phyloP scores from a whole-genome alignment of 371 early-diverging fungal species.

The Rhizomucor pusillus region DNA sequence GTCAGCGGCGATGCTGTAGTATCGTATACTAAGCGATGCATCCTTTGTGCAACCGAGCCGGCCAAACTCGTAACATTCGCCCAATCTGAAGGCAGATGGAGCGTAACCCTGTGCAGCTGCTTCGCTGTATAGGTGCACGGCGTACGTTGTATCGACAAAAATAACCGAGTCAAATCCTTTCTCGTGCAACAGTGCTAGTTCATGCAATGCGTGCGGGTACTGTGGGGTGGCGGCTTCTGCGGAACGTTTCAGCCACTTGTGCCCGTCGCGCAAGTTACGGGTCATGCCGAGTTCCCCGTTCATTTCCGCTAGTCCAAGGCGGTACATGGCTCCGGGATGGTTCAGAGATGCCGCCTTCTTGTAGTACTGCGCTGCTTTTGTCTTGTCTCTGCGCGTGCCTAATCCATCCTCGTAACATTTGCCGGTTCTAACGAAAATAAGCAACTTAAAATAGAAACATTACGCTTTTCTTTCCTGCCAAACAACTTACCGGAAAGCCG shows the following conservation, averaged over 20 bases:
- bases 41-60: conserved; percentile 65
- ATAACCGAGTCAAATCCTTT: conserved; percentile 68
- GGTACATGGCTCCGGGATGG: conserved; percentile 75
- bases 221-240: conserved; percentile 71
- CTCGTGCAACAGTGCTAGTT: conserved; percentile 73
- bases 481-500: conserved; percentile 49
- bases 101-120: conserved; percentile 64
- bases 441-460: conserved; percentile 5
- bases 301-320: conserved; percentile 69
- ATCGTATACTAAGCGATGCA: conserved; percentile 70
- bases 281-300: conserved; percentile 69
- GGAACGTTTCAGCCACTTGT: conserved; percentile 79
- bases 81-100: conserved; percentile 74
- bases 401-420: conserved; percentile 67
- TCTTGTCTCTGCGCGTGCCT: conserved; percentile 53
- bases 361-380: conserved; percentile 62
- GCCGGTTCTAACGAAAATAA: conserved; percentile 39
- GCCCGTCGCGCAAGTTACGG: conserved; percentile 69
- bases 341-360: conserved; percentile 72
- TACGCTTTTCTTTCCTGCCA: not conserved
- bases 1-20: conserved; percentile 83
- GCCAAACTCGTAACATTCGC: conserved; percentile 81
- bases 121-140: conserved; percentile 60
- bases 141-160: conserved; percentile 67
- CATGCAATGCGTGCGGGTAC: conserved; percentile 81